Base-by-base conservation (phyloP, 129 eudicot species). In the Pseudognaphalium luteoalbum region DNA sequence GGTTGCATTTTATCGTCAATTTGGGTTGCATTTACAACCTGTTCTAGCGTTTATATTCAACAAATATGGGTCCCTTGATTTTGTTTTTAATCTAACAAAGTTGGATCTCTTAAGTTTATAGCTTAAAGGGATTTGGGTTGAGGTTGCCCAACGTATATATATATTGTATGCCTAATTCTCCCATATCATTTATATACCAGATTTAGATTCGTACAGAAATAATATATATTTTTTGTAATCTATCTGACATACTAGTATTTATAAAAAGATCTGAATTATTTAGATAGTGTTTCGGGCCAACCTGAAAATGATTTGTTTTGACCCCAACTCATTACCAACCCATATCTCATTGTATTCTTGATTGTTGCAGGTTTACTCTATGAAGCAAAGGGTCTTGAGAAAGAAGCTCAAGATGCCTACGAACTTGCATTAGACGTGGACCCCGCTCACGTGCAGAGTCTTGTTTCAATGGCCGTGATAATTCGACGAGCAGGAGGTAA, bases 361-460 rank as follows among this genome's bases (percentile, higher is more conserved):
- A 4, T 63, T 42, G 15, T 42, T 67, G 54, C 81, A 94, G 99
- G 97, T 70, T 81, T 79, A 74, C 91, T 94, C 30, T 71, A 83
- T 42, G 96, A 94, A 84, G 92, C 96, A 3, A 89, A 85, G 82
- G 96, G 92, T 30, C 81, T 84, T 9, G 75, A 79, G 51, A 89
- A 91, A 77, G 93, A 89, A 77, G 97, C 99, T 57, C 86, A 89
- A 14, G 75, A 79, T 15, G 87, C 92, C 47, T 88, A 75, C 16
- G 76, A n/a, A 63, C 74, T 59, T 50, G 97, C 99, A 28, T 76
- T 94, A 68, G 88, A 73, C 56, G 62, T 94, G 61, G 96, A 94
- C 29, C 91, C 99, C 0, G 14, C 73, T 0, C 89, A 94, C 17
- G 97, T 81, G 12, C 87, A 90, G 3, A 91, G 97, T 65, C 85